phyloP scores from a whole-genome alignment of 2,329 filamentous ascomycete species.

The Microsporum canis region DNA sequence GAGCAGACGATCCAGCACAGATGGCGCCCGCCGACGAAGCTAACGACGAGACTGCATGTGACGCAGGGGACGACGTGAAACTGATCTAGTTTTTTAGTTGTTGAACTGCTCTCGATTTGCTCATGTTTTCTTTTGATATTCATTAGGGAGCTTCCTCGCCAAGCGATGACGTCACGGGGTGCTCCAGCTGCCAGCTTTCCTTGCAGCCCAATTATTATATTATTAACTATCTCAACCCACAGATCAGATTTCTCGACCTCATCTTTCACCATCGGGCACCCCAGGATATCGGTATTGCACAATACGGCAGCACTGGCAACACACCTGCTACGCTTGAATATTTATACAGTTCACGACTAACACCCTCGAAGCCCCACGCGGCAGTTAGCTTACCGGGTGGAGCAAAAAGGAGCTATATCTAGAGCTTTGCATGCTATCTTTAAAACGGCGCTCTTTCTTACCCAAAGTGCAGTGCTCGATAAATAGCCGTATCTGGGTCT shows the following conservation, averaged over 20 bases:
- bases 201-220: too few relatives aligned
- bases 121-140: background rate
- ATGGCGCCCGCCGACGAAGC: background rate
- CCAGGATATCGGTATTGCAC: too few relatives aligned
- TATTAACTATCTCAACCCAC: too few relatives aligned
- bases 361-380: background rate
- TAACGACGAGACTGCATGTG: slow-evolving; percentile 6
- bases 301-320: background rate
- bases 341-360: background rate
- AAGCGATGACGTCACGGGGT: background rate
- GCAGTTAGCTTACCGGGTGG: background rate
- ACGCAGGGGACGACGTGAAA: slow-evolving; percentile 12
- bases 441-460: background rate
- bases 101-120: background rate
- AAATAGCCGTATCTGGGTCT: background rate
- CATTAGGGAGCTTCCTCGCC: background rate
- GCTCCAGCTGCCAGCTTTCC: too few relatives aligned
- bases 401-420: background rate
- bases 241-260: too few relatives aligned
- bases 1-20: background rate
- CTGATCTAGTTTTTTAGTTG: slow-evolving; percentile 7
- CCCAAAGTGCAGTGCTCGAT: background rate
- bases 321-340: background rate
- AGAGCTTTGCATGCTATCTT: background rate
- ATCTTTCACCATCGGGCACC: too few relatives aligned